A percentile compares a stretch with the other conserved stretches of the same genome.
Evolutionary conservation across 495 filamentous ascomycete species (phyloP).

Genomic region (Friedmanniomyces simplex): DNA sequence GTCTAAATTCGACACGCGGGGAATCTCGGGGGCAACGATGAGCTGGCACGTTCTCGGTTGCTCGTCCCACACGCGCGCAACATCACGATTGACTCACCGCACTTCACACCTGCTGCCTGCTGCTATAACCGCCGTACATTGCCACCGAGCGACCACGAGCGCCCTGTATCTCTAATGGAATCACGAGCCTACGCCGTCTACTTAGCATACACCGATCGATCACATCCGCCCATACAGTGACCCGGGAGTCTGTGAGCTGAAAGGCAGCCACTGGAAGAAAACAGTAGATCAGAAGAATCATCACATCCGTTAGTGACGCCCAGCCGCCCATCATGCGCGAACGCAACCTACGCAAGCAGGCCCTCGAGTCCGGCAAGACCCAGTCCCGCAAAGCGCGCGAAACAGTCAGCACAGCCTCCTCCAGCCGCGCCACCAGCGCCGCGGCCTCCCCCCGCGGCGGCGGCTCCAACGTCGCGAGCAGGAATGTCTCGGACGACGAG

Average conservation of each 20-base stretch:
- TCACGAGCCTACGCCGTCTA: constrained; percentile 1
- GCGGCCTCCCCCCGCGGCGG: constrained; percentile 34
- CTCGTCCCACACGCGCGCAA: not conserved
- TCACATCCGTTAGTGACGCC: not conserved
- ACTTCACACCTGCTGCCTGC: not conserved
- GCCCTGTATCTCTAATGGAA: constrained; percentile 4
- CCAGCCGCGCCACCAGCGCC: constrained; percentile 45
- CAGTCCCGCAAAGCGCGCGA: constrained; percentile 81
- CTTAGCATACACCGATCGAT: constrained; percentile 1
- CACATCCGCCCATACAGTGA: constrained; percentile 20
- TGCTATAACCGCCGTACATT: not conserved
- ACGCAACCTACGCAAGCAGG: constrained; percentile 67
- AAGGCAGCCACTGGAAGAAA: not conserved
- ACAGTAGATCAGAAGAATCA: not conserved
- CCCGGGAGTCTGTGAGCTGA: not conserved
- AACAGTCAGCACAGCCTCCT: constrained; percentile 51
- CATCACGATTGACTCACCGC: not conserved
- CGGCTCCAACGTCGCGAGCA: constrained; percentile 39
- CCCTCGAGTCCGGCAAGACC: constrained; percentile 81
- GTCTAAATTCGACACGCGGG: not conserved
- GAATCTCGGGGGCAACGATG: not conserved
- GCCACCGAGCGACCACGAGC: not conserved
- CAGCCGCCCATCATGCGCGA: constrained; percentile 40
- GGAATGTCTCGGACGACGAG: constrained; percentile 69
- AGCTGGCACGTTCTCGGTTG: not conserved